Percentiles rank a stretch among this genome's conserved stretches.
Conservation (phyloP, 129 eudicot species). For the Gnaphalium uliginosum region DNA sequence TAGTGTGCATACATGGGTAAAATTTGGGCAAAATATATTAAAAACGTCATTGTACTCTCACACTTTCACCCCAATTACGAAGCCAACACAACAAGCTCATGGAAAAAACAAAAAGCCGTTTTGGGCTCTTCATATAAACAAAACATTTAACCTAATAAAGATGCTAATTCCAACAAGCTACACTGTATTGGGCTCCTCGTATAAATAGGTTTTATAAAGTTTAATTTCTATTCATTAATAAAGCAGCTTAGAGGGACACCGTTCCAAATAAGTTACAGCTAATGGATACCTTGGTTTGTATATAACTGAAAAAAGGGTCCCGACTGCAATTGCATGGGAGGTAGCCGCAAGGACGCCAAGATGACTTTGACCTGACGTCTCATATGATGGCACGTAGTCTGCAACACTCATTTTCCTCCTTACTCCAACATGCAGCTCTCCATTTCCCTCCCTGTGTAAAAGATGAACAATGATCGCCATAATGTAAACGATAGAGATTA, state of each 20-base stretch:
- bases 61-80: neutral
- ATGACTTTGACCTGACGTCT: constrained; percentile 77
- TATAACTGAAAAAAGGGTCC: constrained; percentile 60
- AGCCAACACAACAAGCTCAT: neutral
- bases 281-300: constrained; percentile 54
- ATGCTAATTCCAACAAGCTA: too few relatives aligned
- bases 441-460: constrained; percentile 72
- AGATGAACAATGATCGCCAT: too few relatives aligned
- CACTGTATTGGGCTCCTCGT: neutral
- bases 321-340: constrained; percentile 70
- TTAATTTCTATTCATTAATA: constrained; percentile 11
- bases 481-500: too few relatives aligned
- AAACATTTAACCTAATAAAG: too few relatives aligned
- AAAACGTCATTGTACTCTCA: neutral
- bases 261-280: neutral
- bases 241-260: constrained; percentile 8
- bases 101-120: neutral
- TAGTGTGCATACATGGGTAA: neutral
- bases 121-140: too few relatives aligned
- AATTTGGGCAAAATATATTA: neutral
- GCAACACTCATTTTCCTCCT: constrained; percentile 71
- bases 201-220: neutral
- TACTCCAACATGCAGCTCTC: constrained; percentile 85
- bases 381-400: constrained; percentile 79
- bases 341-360: constrained; percentile 90